Evolutionary conservation across 805 yeast species (phyloP).

Genomic region (Groenewaldozyma salmanticensis): DNA sequence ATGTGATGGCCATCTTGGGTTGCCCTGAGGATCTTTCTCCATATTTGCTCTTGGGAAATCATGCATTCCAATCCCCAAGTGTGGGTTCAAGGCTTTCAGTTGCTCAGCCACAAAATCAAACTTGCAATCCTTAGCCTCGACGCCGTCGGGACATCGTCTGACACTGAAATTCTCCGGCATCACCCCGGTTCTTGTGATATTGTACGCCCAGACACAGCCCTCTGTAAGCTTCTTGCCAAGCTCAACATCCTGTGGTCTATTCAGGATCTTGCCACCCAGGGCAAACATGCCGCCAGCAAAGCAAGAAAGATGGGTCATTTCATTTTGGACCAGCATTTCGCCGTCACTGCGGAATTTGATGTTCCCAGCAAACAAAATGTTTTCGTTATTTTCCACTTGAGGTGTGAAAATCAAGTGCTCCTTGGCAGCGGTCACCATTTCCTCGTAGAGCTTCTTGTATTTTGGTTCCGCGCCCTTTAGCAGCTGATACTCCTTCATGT

Average conservation of each 20-base stretch:
- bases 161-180: conserved; percentile 37
- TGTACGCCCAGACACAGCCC: conserved; percentile 40
- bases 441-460: conserved; percentile 27
- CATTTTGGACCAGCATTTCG: conserved; percentile 20
- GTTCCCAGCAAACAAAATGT: conserved; percentile 27
- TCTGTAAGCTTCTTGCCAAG: conserved; percentile 36
- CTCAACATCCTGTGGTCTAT: conserved; percentile 29
- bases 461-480: conserved; percentile 29
- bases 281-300: conserved; percentile 47
- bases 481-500: conserved; percentile 39
- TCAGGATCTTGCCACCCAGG: conserved; percentile 35
- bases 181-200: conserved; percentile 29
- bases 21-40: conserved; percentile 10
- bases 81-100: not conserved
- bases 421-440: conserved; percentile 29
- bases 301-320: conserved; percentile 42
- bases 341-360: conserved; percentile 10
- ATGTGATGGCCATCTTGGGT: conserved; percentile 16
- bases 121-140: conserved; percentile 1
- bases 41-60: not conserved
- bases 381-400: conserved; percentile 32
- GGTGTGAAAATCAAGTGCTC: conserved; percentile 38
- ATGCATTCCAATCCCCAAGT: not conserved
- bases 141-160: conserved; percentile 17
- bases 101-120: conserved; percentile 8